Base-by-base conservation (phyloP, 345 rosid genomes). In the Gossypium ekmanianum region DNA sequence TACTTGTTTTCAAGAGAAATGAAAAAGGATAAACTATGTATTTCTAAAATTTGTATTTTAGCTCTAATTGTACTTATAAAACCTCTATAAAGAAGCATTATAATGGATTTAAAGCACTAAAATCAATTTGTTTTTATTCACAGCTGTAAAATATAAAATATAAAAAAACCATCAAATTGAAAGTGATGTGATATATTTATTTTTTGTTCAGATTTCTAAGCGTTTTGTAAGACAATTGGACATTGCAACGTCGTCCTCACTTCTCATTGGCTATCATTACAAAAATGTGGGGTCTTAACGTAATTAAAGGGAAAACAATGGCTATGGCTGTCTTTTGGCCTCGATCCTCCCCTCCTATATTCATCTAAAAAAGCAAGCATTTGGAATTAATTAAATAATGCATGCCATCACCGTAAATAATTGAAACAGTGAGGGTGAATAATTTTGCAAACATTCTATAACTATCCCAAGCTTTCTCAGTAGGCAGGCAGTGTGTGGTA, bases 221-320 rank as follows among this genome's bases (percentile, higher is more conserved):
- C 39, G 16, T 26, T 14, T 26, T 13, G 0, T 12, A 61, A 50
- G 5, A 26, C 22, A 44, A 69, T 72, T 72, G 75, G 65, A 72
- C 52, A 34, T 6, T 41, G 75, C 75, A 34, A 41, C 75, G 75
- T 72, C 34, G 51, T 34, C 18, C 12, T 41, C 18, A 7, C 75
- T 41, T 34, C 52, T 20, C 13, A 72, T 72, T 56, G 65, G 52
- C 54, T 50, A 54, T 0, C 1, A 22, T 18, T 11, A 11, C 74
- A 12, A 8, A 20, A 6, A 18, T 0, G 71, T 44, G 11, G 70
- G 70, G 70, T 43, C 70, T 9, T 20, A 10, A 18, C 51, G n/a
- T 12, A 18, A 4, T 45, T 16, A 34, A 34, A 11, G 16, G 67
- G 39, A 61, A 61, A 61, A 27, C 13, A 34, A 34, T 34, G 41